phyloP scores from a whole-genome alignment of 306 rosid genomes.

The Vigna unguiculata region DNA sequence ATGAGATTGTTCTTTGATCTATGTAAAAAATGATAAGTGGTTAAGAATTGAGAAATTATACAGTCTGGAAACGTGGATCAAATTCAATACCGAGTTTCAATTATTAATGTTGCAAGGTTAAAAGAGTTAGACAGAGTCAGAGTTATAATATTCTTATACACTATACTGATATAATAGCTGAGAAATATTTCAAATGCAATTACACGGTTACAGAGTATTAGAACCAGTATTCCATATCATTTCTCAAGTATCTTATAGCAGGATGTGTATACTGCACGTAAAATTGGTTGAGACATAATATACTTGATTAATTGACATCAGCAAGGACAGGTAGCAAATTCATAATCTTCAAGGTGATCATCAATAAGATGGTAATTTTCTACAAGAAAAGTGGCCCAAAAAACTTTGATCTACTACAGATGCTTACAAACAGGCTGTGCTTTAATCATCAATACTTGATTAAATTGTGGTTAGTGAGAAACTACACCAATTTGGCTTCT shows the following conservation, averaged over 20 bases:
- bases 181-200: slow-evolving; percentile 20
- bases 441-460: background rate
- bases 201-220: background rate
- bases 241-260: slow-evolving; percentile 23
- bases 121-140: slow-evolving; percentile 4
- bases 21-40: slow-evolving; percentile 15
- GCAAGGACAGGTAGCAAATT: slow-evolving; percentile 30
- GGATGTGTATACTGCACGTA: background rate
- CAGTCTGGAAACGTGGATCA: slow-evolving; percentile 25
- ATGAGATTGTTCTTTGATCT: slow-evolving; percentile 17
- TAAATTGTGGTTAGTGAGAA: slow-evolving; percentile 6
- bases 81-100: slow-evolving; percentile 27
- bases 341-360: background rate
- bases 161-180: background rate
- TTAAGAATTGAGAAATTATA: background rate
- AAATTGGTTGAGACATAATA: slow-evolving; percentile 15
- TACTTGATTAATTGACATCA: background rate
- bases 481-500: slow-evolving; percentile 27
- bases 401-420: slow-evolving; percentile 1
- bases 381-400: slow-evolving; percentile 12
- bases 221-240: slow-evolving; percentile 17
- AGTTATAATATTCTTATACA: slow-evolving; percentile 14
- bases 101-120: slow-evolving; percentile 29
- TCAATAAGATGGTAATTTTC: slow-evolving; percentile 3
- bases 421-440: background rate